These are phyloP conservation scores for Suillus subaureus DNA, from an alignment of 768 basidiomycete species.

Conservation along the genomic window DNA sequence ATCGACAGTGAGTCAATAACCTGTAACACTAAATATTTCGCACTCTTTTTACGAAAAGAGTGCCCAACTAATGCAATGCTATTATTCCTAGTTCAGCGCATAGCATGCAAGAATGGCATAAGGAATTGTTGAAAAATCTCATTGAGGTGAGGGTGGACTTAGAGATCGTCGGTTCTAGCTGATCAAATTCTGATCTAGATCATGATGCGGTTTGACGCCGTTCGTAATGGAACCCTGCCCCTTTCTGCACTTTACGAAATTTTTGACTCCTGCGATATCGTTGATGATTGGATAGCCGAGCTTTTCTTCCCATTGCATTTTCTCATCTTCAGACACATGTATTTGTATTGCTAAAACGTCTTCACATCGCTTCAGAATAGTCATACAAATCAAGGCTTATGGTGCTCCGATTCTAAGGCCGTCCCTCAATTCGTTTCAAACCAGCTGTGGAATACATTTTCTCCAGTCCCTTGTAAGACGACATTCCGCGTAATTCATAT, in stretches of 20 bases:
- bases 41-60: background rate
- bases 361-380: background rate
- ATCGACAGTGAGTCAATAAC: background rate
- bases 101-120: background rate
- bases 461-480: background rate
- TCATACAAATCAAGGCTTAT: background rate
- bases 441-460: background rate
- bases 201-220: background rate
- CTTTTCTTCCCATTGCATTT: background rate
- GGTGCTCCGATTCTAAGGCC: background rate
- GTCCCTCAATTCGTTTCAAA: background rate
- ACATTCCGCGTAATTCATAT: too few species aligned
- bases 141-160: background rate
- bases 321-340: background rate
- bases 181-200: background rate
- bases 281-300: background rate
- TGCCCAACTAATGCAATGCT: background rate
- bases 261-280: background rate
- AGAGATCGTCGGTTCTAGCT: background rate
- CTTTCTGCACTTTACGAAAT: too few species aligned
- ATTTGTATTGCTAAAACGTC: background rate
- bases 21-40: background rate
- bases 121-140: background rate
- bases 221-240: background rate
- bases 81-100: background rate